Percentiles rank a stretch among this genome's conserved stretches.
Conservation (phyloP, 2,329 filamentous ascomycete genomes). For the Microsporum ferrugineum region DNA sequence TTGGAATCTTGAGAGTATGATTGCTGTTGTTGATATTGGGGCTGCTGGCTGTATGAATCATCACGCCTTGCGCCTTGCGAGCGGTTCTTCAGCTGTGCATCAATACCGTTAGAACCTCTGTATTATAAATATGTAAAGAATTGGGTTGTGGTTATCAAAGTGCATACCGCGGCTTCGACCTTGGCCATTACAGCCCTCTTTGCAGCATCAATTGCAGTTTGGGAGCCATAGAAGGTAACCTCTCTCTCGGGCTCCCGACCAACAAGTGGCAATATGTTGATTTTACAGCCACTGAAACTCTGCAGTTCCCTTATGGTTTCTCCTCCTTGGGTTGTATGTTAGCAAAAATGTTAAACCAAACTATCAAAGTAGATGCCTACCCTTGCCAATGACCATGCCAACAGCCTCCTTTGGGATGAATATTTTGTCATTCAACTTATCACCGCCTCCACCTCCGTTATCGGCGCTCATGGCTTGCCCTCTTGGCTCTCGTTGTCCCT, state of each 20-base stretch:
- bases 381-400: slow-evolving; percentile 93
- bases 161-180: slow-evolving; percentile 66
- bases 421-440: slow-evolving; percentile 69
- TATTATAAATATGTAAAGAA: neutral
- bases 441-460: slow-evolving; percentile 14
- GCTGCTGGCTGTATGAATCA: slow-evolving; percentile 34
- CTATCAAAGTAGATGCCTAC: slow-evolving; percentile 21
- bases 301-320: slow-evolving; percentile 95
- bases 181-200: slow-evolving; percentile 84
- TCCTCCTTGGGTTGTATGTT: slow-evolving; percentile 43
- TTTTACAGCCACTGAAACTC: slow-evolving; percentile 76
- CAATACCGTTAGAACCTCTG: slow-evolving; percentile 13
- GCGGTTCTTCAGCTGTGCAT: slow-evolving; percentile 25
- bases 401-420: slow-evolving; percentile 82
- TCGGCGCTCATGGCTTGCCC: slow-evolving; percentile 29
- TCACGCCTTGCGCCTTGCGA: slow-evolving; percentile 23
- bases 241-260: slow-evolving; percentile 71
- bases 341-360: slow-evolving; percentile 3
- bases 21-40: slow-evolving; percentile 31
- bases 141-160: neutral
- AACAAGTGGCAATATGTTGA: slow-evolving; percentile 73
- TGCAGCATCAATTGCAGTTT: slow-evolving; percentile 65
- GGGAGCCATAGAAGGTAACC: slow-evolving; percentile 70
- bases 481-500: slow-evolving; percentile 15
- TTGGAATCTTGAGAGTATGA: neutral